A percentile compares a stretch with the other conserved stretches of the same genome.
phyloP scores from a whole-genome alignment of 2,329 filamentous ascomycete species.

The Cordyceps tenuipes region DNA sequence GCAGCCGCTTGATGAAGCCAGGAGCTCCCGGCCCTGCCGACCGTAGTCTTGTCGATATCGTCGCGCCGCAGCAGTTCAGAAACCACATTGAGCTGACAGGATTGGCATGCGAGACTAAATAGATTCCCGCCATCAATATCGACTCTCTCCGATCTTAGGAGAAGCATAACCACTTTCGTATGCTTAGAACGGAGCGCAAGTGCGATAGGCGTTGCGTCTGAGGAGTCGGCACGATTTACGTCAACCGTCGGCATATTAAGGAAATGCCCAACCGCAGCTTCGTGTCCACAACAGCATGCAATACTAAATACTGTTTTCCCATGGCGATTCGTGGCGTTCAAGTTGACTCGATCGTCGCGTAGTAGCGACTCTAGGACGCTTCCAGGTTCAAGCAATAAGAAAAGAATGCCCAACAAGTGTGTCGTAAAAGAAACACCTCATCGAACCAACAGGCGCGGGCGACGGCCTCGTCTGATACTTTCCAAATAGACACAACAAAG shows the following conservation, averaged over 20 bases:
- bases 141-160: neutral
- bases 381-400: too few relatives aligned
- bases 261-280: neutral
- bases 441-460: too few relatives aligned
- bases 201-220: neutral
- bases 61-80: neutral
- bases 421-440: too few relatives aligned
- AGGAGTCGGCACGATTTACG: neutral
- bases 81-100: neutral
- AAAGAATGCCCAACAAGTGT: too few relatives aligned
- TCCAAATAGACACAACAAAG: too few relatives aligned
- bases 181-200: neutral
- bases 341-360: neutral
- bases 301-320: neutral
- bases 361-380: neutral
- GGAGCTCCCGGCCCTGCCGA: neutral
- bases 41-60: neutral
- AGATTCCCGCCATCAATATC: neutral
- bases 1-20: conserved; percentile 1
- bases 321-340: neutral
- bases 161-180: neutral
- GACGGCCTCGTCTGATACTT: too few relatives aligned
- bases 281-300: neutral
- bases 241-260: neutral
- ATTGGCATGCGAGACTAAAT: neutral